phyloP scores from a whole-genome alignment of 2,329 filamentous ascomycete species.

The Exophiala aquamarina region DNA sequence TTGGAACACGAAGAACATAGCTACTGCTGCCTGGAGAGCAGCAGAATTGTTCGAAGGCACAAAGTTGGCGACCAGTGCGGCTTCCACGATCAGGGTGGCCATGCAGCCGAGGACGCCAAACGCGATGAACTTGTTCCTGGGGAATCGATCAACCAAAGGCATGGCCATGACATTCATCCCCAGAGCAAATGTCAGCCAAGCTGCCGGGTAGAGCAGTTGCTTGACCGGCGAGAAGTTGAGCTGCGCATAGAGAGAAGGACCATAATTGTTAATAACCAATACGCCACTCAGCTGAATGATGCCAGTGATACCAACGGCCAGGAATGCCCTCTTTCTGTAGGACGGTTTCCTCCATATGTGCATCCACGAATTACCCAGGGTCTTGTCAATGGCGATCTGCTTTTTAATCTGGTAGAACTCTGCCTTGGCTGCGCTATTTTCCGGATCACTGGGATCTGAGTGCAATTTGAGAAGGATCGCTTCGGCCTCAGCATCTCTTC shows the following conservation, averaged over 20 bases:
- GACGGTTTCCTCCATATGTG: slow-evolving; percentile 22
- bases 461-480: slow-evolving; percentile 21
- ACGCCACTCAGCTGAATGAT: slow-evolving; percentile 32
- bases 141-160: slow-evolving; percentile 22
- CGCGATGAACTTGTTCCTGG: slow-evolving; percentile 20
- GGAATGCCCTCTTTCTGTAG: slow-evolving; percentile 21
- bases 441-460: slow-evolving; percentile 13
- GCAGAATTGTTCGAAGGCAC: slow-evolving; percentile 34
- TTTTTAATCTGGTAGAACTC: slow-evolving; percentile 27
- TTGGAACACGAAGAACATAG: slow-evolving; percentile 43
- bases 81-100: slow-evolving; percentile 41
- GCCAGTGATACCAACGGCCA: slow-evolving; percentile 19
- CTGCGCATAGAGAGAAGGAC: slow-evolving; percentile 44
- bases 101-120: slow-evolving; percentile 42
- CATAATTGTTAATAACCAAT: slow-evolving; percentile 47
- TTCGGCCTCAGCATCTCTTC: slow-evolving; percentile 23
- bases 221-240: slow-evolving; percentile 42
- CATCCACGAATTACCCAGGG: slow-evolving; percentile 20
- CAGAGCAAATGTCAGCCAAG: slow-evolving; percentile 25
- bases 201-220: slow-evolving; percentile 23
- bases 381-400: slow-evolving; percentile 24
- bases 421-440: slow-evolving; percentile 16
- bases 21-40: slow-evolving; percentile 37
- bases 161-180: slow-evolving; percentile 21
- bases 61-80: slow-evolving; percentile 37